These are phyloP conservation scores for Fusarium pseudograminearum DNA, from an alignment of 2,329 filamentous ascomycete genomes.

Conservation along the genomic window DNA sequence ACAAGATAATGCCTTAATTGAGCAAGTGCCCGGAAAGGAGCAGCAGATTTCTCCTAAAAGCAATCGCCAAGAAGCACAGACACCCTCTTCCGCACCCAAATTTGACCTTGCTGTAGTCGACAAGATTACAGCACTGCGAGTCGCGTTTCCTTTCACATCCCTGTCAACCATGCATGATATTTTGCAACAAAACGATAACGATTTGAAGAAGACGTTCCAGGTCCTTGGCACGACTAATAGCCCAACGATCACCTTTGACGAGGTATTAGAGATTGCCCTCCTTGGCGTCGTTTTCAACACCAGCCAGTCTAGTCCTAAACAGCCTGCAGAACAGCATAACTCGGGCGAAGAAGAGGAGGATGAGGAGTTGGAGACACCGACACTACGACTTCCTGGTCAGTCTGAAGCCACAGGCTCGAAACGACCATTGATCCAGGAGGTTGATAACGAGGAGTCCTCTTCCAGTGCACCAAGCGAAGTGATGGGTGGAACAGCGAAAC, in stretches of 20 bases:
- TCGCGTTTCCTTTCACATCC: conserved; percentile 59
- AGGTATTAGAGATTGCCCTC: conserved; percentile 50
- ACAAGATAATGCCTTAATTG: conserved; percentile 39
- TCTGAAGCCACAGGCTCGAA: conserved; percentile 8
- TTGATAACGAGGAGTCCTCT: conserved; percentile 28
- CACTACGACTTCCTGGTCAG: conserved; percentile 20
- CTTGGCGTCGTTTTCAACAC: conserved; percentile 12
- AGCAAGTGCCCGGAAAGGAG: conserved; percentile 18
- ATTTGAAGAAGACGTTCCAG: conserved; percentile 56
- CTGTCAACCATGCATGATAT: conserved; percentile 53
- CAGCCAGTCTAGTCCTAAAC: not conserved
- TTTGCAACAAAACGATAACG: conserved; percentile 50
- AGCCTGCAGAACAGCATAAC: conserved; percentile 6
- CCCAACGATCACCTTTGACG: conserved; percentile 50
- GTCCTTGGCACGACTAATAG: conserved; percentile 52
- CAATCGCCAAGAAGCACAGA: not conserved
- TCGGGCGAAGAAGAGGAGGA: conserved; percentile 5
- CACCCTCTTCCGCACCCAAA: not conserved
- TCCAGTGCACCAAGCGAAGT: not conserved
- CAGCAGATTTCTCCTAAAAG: conserved; percentile 3
- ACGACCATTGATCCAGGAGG: conserved; percentile 50
- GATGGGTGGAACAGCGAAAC: not conserved
- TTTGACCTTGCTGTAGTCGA: conserved; percentile 47
- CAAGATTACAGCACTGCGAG: conserved; percentile 52
- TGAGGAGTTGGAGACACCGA: conserved; percentile 16